Base-by-base conservation (phyloP, 1,284 basidiomycete genomes). In the Rhodotorula sp. region DNA sequence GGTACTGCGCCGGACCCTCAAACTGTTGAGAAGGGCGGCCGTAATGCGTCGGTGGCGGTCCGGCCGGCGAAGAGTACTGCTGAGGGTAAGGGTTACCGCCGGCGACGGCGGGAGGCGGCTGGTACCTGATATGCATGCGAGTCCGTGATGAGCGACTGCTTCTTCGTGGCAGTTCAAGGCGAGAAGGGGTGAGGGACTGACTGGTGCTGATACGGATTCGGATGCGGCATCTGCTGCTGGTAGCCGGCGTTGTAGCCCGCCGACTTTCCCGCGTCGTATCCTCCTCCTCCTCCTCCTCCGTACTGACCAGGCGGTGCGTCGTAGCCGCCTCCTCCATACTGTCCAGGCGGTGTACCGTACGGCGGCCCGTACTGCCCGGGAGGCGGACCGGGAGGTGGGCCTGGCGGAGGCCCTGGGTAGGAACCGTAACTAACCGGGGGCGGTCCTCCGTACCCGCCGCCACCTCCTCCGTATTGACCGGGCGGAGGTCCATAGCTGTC, bases 1-100 rank as follows among this genome's bases (percentile, higher is more conserved):
- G 73, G 67, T 78, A 79, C 60, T 76, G 77, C 34, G 70, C 62
- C 15, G 78, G 78, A 10, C 63, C 68, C 8, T 68, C n/a, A 38
- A 67, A 70, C 56, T 71, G 70, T 21, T 58, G 43, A 38, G 66
- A n/a, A 23, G 50, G 66, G 5, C 45, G 31, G 21, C 72, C 75
- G 49, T 78, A 78, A 56, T 77, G 73, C 66, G 60, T 72, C 23
- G 70, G 74, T 1, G 70, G 67, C 43, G 64, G 65, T 23, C 73
- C 73, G 34, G 62, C 57, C 7, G 70, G 69, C 19, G 57, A 2
- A 3, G 48, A 49, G 48, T 56, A 72, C 43, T 69, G 68, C 62
- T 68, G 70, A n/a, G 67, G 63, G 21, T 64, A 59, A 14, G 72
- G 67, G 55, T 65, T 60, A 18, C 28, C 23, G 3, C 60, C 64